Conservation (phyloP, 2,329 filamentous ascomycete genomes). For the Paecilomyces sp. region DNA sequence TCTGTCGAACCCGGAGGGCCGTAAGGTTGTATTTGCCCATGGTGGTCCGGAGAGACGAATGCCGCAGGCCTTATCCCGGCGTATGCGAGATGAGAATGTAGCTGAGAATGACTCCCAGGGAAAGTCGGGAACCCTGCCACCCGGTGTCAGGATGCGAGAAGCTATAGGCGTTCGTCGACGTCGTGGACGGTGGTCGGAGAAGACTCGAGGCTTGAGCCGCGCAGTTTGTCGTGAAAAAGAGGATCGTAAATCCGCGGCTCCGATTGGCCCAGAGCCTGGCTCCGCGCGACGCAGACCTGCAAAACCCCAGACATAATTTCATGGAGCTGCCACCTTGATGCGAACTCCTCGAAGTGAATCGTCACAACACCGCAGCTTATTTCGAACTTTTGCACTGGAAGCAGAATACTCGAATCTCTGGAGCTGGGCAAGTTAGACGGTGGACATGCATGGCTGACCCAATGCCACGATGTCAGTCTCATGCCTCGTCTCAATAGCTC, state of each 20-base stretch:
- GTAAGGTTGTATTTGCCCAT: constrained; percentile 43
- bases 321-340: constrained; percentile 1
- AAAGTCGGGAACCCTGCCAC: not conserved
- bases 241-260: constrained; percentile 24
- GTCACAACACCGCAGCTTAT: not conserved
- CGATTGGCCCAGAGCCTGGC: constrained; percentile 28
- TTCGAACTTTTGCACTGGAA: not conserved
- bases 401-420: not conserved
- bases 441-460: constrained; percentile 27
- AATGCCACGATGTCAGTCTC: constrained; percentile 56
- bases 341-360: constrained; percentile 3
- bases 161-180: not conserved
- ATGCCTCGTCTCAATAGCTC: constrained; percentile 56
- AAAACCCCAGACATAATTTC: not conserved
- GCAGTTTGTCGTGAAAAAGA: constrained; percentile 26
- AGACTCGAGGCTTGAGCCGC: not conserved
- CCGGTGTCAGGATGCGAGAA: not conserved
- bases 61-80: not conserved
- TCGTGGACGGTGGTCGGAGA: not conserved
- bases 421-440: not conserved
- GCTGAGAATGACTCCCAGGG: not conserved
- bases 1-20: constrained; percentile 39
- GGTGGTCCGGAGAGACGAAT: constrained; percentile 6
- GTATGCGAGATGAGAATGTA: not conserved
- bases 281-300: constrained; percentile 20